These are phyloP conservation scores for Beauveria medogensis DNA, from an alignment of 2,329 filamentous ascomycete genomes.

Conservation along the genomic window DNA sequence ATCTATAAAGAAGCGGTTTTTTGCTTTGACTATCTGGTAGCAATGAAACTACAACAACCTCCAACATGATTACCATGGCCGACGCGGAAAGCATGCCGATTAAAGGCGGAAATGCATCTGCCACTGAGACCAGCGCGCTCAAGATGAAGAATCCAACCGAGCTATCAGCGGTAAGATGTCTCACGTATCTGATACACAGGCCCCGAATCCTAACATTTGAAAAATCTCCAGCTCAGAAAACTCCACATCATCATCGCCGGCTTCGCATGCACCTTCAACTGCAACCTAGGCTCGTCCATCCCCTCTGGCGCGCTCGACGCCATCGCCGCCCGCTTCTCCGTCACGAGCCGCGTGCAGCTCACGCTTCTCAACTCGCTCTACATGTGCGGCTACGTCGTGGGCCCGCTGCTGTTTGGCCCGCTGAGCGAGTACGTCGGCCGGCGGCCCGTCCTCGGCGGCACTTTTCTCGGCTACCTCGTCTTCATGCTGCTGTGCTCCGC, in stretches of 20 bases:
- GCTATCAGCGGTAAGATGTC: slow-evolving; percentile 19
- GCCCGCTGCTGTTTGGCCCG: slow-evolving; percentile 26
- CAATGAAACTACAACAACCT: not conserved
- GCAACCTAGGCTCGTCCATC: slow-evolving; percentile 29
- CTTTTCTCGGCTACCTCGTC: slow-evolving; percentile 25
- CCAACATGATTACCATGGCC: not conserved
- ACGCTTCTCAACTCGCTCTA: slow-evolving; percentile 28
- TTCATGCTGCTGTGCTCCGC: slow-evolving; percentile 30
- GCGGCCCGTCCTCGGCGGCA: slow-evolving; percentile 25
- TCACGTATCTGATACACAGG: too few relatives aligned
- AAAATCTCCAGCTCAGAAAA: slow-evolving; percentile 19
- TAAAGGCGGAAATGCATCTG: slow-evolving; percentile 15
- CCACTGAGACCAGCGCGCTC: not conserved
- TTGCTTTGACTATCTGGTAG: not conserved
- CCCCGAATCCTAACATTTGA: not conserved
- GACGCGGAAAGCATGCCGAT: slow-evolving; percentile 9
- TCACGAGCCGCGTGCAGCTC: slow-evolving; percentile 20
- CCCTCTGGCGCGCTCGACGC: slow-evolving; percentile 28
- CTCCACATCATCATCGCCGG: slow-evolving; percentile 27
- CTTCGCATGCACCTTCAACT: slow-evolving; percentile 29
- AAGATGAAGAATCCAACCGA: slow-evolving; percentile 19
- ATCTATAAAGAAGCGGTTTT: not conserved
- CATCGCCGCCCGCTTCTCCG: slow-evolving; percentile 22
- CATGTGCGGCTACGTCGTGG: slow-evolving; percentile 28
- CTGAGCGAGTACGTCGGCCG: slow-evolving; percentile 28